Evolutionary conservation across 2,329 filamentous ascomycete species (phyloP), one percentile per base, ranked within the genome.

Genomic region (Talaromyces sp.): DNA sequence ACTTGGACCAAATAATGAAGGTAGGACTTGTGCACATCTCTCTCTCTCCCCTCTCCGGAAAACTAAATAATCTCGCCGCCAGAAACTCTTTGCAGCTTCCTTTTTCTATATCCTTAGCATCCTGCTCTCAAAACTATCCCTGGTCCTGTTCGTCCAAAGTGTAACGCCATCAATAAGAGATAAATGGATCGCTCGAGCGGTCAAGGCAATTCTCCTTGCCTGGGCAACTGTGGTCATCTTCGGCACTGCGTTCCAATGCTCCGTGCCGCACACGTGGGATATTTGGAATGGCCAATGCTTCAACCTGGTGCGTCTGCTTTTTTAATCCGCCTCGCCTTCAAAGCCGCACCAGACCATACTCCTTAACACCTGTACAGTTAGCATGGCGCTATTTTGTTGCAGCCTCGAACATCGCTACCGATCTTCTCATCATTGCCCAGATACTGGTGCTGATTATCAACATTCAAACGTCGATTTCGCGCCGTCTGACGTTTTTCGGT

Each of bases 71-170:
- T 33, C 27, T 36, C 18, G 23, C 10, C n/a, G 23, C 6, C 36
- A 69, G 68, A 63, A 64, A 27, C 67, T 68, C 27, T 69, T 65
- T 31, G 63, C 67, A 14, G 66, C 61, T 18, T 65, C 60, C 16
- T 55, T 69, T 56, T 51, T 69, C 0, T 69, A 68, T 50, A 58
- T 65, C n/a, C 31, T 64, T 2, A 67, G 68, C 42, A 63, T 70
- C 18, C 60, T 52, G 10, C 57, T 69, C 36, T 70, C 68, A 8
- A 69, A 70, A 53, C 52, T 70, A 47, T 70, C 68, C 2, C 57
- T 70, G n/a, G 65, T 64, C 6, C 40, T 60, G 3, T 70, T 70
- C 50, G 66, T 69, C 34, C 61, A 65, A 10, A 65, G 61, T 30
- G 59, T 70, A 14, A 67, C 68, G 6, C 66, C 66, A 16, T 60